Base-by-base conservation (phyloP, 2,329 filamentous ascomycete species). In the Raffaelea deltoideospora region DNA sequence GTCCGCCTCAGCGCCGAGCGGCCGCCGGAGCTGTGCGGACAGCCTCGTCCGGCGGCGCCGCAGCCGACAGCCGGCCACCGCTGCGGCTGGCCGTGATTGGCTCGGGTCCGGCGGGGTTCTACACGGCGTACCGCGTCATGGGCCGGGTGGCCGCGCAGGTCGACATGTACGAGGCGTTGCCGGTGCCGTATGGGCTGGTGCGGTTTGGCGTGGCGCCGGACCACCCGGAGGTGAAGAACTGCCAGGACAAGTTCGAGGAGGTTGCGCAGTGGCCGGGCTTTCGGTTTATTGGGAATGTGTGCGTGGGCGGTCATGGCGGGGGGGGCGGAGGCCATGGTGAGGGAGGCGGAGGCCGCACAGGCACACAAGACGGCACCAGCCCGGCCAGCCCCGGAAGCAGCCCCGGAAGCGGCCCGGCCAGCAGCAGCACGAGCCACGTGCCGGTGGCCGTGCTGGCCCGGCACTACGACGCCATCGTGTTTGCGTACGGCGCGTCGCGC, bases 171-270 rank as follows among this genome's bases (percentile, higher is more conserved):
- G 90, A 98, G 59, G 76, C 84, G 21, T 61, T 96, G 28, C 90
- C 90, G 0, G 86, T 93, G 4, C 90, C 90, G 0, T 98, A 84
- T 53, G 90, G 90, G 1, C 68, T 98, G 38, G 87, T 93, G 34
- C 71, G 90, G 38, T 94, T 90, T 52, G 90, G 90, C 9, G 90
- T 98, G 40, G 92, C 90, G n/a, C 90, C 90, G 5, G 90, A 98
- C 54, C 90, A 98, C 58, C 88, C 90, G 1, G 88, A 98, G 61
- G 90, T 98, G 47, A 98, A 98, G 85, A 96, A 95, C 53, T 96
- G 88, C 54, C 79, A 93, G 62, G 84, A 90, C 13, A 94, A 85
- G 49, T 95, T 98, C 49, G 76, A 81, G 44, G 81, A 94, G 53
- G 81, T 96, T 28, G 90, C 88, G 1, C 65, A 70, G 23, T 87